Evolutionary conservation across 345 rosid genomes (phyloP), one percentile per base, ranked within the genome.

Genomic region (Cardamine resedifolia): DNA sequence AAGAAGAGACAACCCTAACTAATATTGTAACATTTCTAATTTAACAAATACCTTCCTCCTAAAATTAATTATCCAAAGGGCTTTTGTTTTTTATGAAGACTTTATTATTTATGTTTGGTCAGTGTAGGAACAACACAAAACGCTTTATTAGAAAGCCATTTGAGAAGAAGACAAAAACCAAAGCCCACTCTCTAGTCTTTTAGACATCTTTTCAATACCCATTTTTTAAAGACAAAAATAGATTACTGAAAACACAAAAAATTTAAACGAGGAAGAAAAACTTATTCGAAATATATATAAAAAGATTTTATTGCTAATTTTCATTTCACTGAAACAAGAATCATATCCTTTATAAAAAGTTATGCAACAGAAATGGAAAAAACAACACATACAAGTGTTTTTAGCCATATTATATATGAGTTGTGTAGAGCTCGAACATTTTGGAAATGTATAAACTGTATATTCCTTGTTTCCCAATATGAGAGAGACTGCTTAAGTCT

Each of bases 1-100:
- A n/a, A 5, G 45, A 57, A 30, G 39, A 68, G 74, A 62, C 3
- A 75, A 70, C 70, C 79, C 79, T 69, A 62, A 62, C 79, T 69
- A 62, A 62, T 45, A 44, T 70, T 44, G 21, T 14, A 44, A 14
- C 58, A 53, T 43, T 61, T 67, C 36, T 44, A 57, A 73, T 53
- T 68, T 36, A 20, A 19, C 39, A 26, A 20, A 19, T 19, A 9
- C n/a, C 27, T 28, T 19, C 18, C 53, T 43, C 15, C 57, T 23
- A 36, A 15, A 10, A 15, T 28, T 28, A 28, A 28, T 8, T 11
- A 21, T 19, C 45, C 9, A 53, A 64, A 73, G 4, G 49, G 27
- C 45, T 39, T 65, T 44, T 11, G 3, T 12, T 20, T 19, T 21
- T 6, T 66, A 3, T 23, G 15, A 67, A 26, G 23, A 30, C 57